Base-by-base conservation (phyloP, 208 protist genomes). In the Acanthamoeba lenticulata region DNA sequence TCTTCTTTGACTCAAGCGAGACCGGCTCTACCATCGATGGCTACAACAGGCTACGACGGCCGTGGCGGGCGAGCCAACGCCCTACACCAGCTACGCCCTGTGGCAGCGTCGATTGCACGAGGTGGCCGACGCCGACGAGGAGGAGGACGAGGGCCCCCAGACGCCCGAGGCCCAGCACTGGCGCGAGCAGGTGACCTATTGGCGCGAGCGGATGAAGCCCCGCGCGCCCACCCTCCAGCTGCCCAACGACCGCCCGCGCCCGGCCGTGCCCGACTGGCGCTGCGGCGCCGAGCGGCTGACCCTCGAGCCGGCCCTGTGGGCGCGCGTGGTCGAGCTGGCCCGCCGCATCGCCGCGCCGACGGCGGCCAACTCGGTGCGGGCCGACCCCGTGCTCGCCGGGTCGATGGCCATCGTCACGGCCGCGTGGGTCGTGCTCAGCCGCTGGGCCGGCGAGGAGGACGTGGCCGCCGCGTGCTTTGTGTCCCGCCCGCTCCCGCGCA, bases 171-270 rank as follows among this genome's bases (percentile, higher is more conserved):
- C 40, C 19, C 11, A 11, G 36, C 45, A 81, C 38, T 81, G 69
- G 69, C 69, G 34, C 19, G 69, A 81, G 40, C 45, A 83, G 42
- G 62, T 93, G 19, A 34, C 42, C 0, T 83, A 93, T 29, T 93
- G 89, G 89, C 40, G 42, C 42, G 89, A 93, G 21, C 89, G 49
- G 9, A 19, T 93, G 9, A 40, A 2, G 67, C 44, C 32, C 17
- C 40, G 89, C 32, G n/a, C 49, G 40, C 89, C 57, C 49, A 77
- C 49, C 3, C 13, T 93, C 17, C 89, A 93, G 49, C 62, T 93
- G 45, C 89, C 89, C 34, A 93, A 65, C 38, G 89, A 93, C 24
- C 57, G 67, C 27, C 49, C 89, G 11, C 89, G 89, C 24, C 67
- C 89, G 17, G 60, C 89, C 6, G 62, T 52, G n/a, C 89, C 89